Conservation (phyloP, 768 basidiomycete species). For the Trametes villosa region DNA sequence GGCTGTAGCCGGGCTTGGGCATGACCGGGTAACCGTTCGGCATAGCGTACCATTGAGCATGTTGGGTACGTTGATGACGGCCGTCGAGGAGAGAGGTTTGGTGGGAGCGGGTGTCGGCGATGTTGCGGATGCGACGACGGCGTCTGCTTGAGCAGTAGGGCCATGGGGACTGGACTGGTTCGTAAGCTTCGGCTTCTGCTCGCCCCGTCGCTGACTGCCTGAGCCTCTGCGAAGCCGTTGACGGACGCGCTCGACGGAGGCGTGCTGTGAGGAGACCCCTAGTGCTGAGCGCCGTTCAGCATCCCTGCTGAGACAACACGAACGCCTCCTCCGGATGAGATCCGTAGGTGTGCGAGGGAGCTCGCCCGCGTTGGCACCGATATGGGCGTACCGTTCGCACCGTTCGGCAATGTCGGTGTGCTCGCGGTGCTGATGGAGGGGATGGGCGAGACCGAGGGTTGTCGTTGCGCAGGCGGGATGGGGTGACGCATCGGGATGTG, state of each 20-base stretch:
- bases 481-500: conserved; percentile 27
- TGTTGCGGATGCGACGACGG: conserved; percentile 12
- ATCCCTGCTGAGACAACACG: conserved; percentile 31
- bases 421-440: conserved; percentile 15
- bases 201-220: conserved; percentile 20
- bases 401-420: conserved; percentile 20
- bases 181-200: too few species aligned
- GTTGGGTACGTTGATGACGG: conserved; percentile 39
- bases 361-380: conserved; percentile 59
- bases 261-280: conserved; percentile 13
- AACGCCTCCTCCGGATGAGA: conserved; percentile 61
- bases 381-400: conserved; percentile 50
- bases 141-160: conserved; percentile 30
- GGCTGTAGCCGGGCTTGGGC: conserved; percentile 39
- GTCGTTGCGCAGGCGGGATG: conserved; percentile 12
- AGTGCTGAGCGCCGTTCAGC: not conserved
- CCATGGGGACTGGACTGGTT: conserved; percentile 19
- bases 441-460: conserved; percentile 19
- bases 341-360: conserved; percentile 59
- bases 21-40: conserved; percentile 49
- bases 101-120: conserved; percentile 47
- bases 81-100: conserved; percentile 51
- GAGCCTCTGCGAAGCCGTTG: conserved; percentile 19
- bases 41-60: conserved; percentile 43
- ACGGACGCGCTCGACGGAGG: conserved; percentile 20